Evolutionary conservation across 2,329 filamentous ascomycete genomes (phyloP).

Genomic region (Aspergillus jensenii): DNA sequence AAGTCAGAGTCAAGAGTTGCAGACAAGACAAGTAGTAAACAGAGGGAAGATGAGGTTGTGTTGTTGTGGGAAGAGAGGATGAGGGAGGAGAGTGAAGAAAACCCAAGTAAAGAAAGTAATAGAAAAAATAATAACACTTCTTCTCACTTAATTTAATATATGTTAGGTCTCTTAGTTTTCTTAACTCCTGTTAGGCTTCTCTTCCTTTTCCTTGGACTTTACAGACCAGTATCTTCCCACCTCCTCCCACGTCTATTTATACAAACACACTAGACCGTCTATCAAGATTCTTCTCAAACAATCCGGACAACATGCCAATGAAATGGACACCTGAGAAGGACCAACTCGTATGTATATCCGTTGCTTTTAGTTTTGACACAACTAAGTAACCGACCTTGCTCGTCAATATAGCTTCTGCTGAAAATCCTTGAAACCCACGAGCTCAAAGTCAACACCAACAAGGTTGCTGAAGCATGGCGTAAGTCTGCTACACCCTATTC

Average conservation of each 20-base stretch:
- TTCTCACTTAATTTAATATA: not conserved
- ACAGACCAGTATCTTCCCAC: not conserved
- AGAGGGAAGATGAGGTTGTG: not conserved
- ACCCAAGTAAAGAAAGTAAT: not conserved
- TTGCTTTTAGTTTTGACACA: not conserved
- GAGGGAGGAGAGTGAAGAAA: not conserved
- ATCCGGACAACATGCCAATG: slow-evolving; percentile 33
- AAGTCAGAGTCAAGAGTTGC: too few species aligned
- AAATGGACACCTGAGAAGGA: slow-evolving; percentile 39
- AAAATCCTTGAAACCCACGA: slow-evolving; percentile 43
- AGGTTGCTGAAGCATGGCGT: slow-evolving; percentile 41
- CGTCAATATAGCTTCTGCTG: slow-evolving; percentile 33
- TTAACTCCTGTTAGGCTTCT: not conserved
- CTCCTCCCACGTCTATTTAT: not conserved
- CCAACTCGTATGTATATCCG: slow-evolving; percentile 28
- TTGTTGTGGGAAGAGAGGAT: not conserved
- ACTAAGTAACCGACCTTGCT: not conserved
- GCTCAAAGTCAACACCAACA: slow-evolving; percentile 33
- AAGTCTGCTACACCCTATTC: slow-evolving; percentile 17
- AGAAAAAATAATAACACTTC: not conserved
- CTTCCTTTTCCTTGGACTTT: not conserved
- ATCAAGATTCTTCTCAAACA: not conserved
- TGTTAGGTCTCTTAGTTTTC: not conserved
- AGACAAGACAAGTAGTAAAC: not conserved
- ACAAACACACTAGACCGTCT: not conserved